phyloP scores from a whole-genome alignment of 2,329 filamentous ascomycete species.

The Cyphellophora attinorum region DNA sequence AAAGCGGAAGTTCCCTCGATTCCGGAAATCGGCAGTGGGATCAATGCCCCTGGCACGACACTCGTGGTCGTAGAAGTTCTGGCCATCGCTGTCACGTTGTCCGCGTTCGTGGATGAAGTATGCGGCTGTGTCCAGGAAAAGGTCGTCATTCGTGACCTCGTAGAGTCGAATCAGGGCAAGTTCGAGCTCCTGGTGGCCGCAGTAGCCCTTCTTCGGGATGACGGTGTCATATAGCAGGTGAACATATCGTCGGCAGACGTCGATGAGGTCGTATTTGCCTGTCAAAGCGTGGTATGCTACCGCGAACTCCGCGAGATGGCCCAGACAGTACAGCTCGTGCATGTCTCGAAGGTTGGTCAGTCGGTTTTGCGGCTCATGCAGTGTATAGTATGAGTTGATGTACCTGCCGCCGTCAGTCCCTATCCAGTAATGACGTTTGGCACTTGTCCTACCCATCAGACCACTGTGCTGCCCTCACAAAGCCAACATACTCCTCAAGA shows the following conservation, averaged over 20 bases:
- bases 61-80: constrained; percentile 49
- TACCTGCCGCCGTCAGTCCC: constrained; percentile 53
- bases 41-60: constrained; percentile 40
- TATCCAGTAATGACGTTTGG: too few species aligned
- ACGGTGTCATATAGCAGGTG: constrained; percentile 42
- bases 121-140: constrained; percentile 38
- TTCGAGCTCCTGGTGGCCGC: constrained; percentile 50
- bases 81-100: constrained; percentile 39
- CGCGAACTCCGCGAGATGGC: constrained; percentile 53
- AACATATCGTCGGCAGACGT: constrained; percentile 46
- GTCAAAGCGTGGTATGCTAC: constrained; percentile 47
- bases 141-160: constrained; percentile 27
- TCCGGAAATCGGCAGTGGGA: constrained; percentile 34
- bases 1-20: constrained; percentile 24
- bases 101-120: constrained; percentile 53
- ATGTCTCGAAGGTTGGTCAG: constrained; percentile 53
- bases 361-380: constrained; percentile 45
- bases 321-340: constrained; percentile 55
- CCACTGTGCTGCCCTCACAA: too few species aligned
- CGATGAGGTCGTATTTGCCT: constrained; percentile 41
- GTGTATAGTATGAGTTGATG: constrained; percentile 53
- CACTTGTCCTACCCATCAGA: too few species aligned
- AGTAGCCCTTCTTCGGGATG: constrained; percentile 49
- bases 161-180: constrained; percentile 39
- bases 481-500: too few species aligned